Evolutionary conservation across 2,329 filamentous ascomycete species (phyloP), one percentile per base, ranked within the genome.

Genomic region (Botrytis tulipae): DNA sequence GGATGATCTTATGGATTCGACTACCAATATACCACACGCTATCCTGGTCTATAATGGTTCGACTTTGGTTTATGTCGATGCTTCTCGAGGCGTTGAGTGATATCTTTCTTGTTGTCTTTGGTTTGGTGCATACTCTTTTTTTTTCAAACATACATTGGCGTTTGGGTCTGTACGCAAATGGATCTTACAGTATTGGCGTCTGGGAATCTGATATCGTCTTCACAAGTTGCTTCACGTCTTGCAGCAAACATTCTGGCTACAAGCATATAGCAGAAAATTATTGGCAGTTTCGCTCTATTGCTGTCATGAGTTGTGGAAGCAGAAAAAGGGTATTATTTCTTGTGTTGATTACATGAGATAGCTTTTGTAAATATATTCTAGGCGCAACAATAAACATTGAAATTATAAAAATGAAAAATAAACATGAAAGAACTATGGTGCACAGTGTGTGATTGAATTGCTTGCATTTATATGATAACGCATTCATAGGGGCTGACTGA

Each of bases 1-100:
- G 78, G 77, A 80, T 73, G 75, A 72, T 72, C 62, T 72, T 72
- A 72, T 68, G 71, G 71, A 72, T 57, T 68, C 51, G 62, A 72
- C 51, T 48, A 68, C 71, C 71, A 37, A 67, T 44, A 72, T 72
- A 72, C 69, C 61, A 46, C 61, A 62, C 51, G 60, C 60, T 42
- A 35, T 72, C 51, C 48, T 68, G 40, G 71, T 66, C 65, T 57
- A 66, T 46, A 57, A 71, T 69, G 71, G 62, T 59, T 42, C 44
- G 48, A 65, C 71, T 72, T 72, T 69, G 62, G 62, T 69, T 72
- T 68, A 67, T 67, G 62, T 72, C 62, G 62, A 57, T 67, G 71
- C 62, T 59, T 69, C 65, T 51, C 62, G 37, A 32, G 62, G 62
- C 62, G 71, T 72, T 69, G 48, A 69, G 48, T 69, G 66, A 57